Conservation (phyloP, 2,329 filamentous ascomycete species). For the Cladosporium sp. region DNA sequence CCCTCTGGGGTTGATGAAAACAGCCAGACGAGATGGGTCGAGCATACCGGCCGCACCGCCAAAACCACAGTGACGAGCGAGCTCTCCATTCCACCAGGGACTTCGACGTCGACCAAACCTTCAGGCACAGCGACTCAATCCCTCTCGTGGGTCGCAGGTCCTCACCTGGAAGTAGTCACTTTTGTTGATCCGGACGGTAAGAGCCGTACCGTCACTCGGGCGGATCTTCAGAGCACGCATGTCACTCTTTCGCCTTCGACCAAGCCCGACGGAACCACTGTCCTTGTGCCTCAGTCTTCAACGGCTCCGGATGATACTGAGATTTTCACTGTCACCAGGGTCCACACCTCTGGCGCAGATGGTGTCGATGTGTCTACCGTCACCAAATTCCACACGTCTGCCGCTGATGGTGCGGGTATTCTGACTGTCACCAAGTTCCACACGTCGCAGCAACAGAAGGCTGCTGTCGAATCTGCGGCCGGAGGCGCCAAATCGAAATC, state of each 20-base stretch:
- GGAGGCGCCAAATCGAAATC: too few relatives aligned
- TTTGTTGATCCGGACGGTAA: not conserved
- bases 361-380: too few relatives aligned
- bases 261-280: not conserved
- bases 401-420: too few relatives aligned
- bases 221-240: slow-evolving; percentile 2
- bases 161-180: slow-evolving; percentile 5
- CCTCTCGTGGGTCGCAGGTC: slow-evolving; percentile 1
- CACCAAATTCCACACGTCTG: too few relatives aligned
- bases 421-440: too few relatives aligned
- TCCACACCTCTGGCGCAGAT: too few relatives aligned
- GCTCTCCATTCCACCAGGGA: not conserved
- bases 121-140: slow-evolving; percentile 2
- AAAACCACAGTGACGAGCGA: not conserved
- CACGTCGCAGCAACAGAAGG: too few relatives aligned
- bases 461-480: too few relatives aligned
- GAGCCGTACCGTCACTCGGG: not conserved
- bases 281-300: not conserved
- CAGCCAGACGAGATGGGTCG: slow-evolving; percentile 1
- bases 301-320: not conserved
- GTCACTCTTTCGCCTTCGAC: not conserved
- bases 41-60: not conserved
- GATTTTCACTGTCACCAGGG: not conserved
- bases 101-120: not conserved
- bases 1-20: not conserved